Evolutionary conservation across 73 alveolate genomes (phyloP), one percentile per base, ranked within the genome.

Genomic region (Symbiodinium pilosum): DNA sequence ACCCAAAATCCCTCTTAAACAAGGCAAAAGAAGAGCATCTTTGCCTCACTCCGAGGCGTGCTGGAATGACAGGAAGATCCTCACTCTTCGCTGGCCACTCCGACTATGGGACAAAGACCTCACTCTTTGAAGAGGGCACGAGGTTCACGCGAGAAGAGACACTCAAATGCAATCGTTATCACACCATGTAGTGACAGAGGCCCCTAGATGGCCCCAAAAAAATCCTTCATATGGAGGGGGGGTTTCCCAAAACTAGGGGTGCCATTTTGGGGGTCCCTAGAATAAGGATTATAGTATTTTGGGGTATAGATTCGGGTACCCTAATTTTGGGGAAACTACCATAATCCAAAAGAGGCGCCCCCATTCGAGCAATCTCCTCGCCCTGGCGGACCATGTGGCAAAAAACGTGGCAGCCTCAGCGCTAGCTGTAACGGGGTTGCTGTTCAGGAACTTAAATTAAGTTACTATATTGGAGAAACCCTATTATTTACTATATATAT

Each of bases 71-170:
- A 16, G 73, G 73, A 20, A 56, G 73, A 56, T 56, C 73, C 32
- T 56, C 73, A 32, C n/a, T 56, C 73, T 56, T 56, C n/a, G 34
- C 73, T 56, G 73, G 73, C 73, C 73, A 56, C 73, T 56, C 73
- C 32, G 73, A 56, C n/a, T 56, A 56, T 56, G 73, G 73, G 73
- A 14, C 73, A 3, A 56, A 56, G 73, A 56, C 73, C 73, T 56
- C 73, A 16, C 73, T 56, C 73, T 56, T 56, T 32, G 73, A 56
- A 56, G 73, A 56, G 73, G 73, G 73, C 73, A 56, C 73, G 73
- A 56, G 21, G 73, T 56, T 56, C 73, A 56, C 73, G 73, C 73
- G 73, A 56, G 73, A 56, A 56, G 73, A 56, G 73, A 56, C n/a
- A 32, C 73, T 56, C 73, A 3, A 32, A 56, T 32, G 73, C 73